phyloP scores from a whole-genome alignment of 2,329 filamentous ascomycete genomes.

The Fusarium azukiicola region DNA sequence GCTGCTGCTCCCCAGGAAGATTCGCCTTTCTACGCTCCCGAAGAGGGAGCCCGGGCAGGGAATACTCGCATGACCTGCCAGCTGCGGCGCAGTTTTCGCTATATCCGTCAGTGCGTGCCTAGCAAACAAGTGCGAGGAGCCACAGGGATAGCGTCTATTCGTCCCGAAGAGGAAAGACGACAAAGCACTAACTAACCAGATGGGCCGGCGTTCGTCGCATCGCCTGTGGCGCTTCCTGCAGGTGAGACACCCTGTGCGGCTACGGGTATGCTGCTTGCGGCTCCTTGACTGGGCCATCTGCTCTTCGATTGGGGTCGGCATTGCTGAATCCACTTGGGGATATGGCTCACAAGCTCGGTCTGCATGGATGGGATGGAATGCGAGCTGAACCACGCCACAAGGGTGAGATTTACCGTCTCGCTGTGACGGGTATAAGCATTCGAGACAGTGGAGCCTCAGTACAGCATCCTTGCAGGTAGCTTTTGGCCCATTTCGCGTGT shows the following conservation, averaged over 20 bases:
- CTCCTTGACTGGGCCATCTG: background rate
- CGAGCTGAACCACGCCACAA: background rate
- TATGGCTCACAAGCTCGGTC: background rate
- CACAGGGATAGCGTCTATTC: conserved; percentile 19
- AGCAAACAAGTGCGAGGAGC: background rate
- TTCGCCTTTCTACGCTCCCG: conserved; percentile 43
- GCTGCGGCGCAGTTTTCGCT: conserved; percentile 39
- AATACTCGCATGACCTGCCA: conserved; percentile 36
- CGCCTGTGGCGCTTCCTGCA: conserved; percentile 47
- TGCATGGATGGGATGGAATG: conserved; percentile 1
- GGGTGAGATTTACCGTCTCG: background rate
- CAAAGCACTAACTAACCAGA: conserved; percentile 37
- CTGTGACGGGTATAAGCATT: conserved; percentile 7
- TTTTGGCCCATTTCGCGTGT: background rate
- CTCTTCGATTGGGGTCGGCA: background rate
- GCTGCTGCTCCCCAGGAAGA: conserved; percentile 48
- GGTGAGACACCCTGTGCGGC: conserved; percentile 49
- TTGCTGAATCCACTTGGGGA: background rate
- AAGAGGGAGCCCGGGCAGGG: conserved; percentile 34
- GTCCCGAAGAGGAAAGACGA: conserved; percentile 22
- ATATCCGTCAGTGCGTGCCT: background rate
- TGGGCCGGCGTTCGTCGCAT: conserved; percentile 46
- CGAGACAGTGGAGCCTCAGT: background rate
- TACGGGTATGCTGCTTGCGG: conserved; percentile 40
- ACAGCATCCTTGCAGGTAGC: background rate